A percentile compares a stretch with the other conserved stretches of the same genome.
Conservation (phyloP, 2,329 filamentous ascomycete genomes). For the Ophiobolus disseminans region DNA sequence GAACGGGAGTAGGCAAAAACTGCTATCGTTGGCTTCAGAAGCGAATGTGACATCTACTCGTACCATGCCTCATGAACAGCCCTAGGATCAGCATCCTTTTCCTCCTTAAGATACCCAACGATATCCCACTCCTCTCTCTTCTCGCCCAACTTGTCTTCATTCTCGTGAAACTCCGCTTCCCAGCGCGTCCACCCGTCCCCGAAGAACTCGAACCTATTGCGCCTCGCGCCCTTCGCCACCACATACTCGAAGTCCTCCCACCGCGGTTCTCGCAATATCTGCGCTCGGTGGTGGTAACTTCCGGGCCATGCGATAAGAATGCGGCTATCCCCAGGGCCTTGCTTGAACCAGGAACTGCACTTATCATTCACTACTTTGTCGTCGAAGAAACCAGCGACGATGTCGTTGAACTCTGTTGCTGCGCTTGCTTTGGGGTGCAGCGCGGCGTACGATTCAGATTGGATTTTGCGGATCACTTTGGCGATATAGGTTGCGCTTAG, state of each 20-base stretch:
- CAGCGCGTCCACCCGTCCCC: too few relatives aligned
- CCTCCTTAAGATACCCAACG: too few relatives aligned
- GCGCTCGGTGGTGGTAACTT: slow-evolving; percentile 65
- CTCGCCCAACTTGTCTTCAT: too few relatives aligned
- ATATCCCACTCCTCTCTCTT: too few relatives aligned
- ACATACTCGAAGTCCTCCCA: slow-evolving; percentile 66
- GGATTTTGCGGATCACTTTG: slow-evolving; percentile 69
- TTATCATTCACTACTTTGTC: slow-evolving; percentile 61
- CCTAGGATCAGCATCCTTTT: too few relatives aligned
- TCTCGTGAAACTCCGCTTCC: too few relatives aligned
- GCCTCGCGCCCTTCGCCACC: too few relatives aligned
- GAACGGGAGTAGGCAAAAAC: too few relatives aligned
- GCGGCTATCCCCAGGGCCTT: slow-evolving; percentile 60
- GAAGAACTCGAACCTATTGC: too few relatives aligned
- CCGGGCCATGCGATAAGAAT: slow-evolving; percentile 74
- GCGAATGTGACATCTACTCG: too few relatives aligned
- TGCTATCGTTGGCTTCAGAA: too few relatives aligned
- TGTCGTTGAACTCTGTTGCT: slow-evolving; percentile 66
- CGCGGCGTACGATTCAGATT: slow-evolving; percentile 67
- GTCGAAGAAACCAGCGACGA: slow-evolving; percentile 58
- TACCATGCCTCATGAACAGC: too few relatives aligned
- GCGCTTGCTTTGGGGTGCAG: slow-evolving; percentile 64
- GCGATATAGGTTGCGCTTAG: slow-evolving; percentile 69
- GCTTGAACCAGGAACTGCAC: slow-evolving; percentile 74
- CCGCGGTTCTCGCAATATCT: slow-evolving; percentile 60